phyloP scores from a whole-genome alignment of 352 stramenopile species.

The Phytophthora cactorum region DNA sequence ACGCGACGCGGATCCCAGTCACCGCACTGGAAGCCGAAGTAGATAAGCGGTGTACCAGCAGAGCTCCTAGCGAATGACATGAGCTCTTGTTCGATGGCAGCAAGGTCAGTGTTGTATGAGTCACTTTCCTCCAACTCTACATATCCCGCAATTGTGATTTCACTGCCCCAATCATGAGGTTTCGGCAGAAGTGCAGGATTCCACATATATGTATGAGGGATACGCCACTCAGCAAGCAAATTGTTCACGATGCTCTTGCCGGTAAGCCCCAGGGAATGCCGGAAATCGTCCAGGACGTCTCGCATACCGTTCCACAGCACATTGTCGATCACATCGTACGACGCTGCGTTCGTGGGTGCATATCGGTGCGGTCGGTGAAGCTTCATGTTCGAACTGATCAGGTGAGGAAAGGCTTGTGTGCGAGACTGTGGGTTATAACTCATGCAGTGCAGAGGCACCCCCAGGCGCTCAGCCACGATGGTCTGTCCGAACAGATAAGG shows the following conservation, averaged over 20 bases:
- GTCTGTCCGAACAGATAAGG: conserved; percentile 68
- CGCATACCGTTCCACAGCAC: conserved; percentile 55
- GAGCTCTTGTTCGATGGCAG: conserved; percentile 37
- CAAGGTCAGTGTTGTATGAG: conserved; percentile 18
- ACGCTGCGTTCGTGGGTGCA: conserved; percentile 49
- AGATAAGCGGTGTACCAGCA: conserved; percentile 44
- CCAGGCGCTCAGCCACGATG: conserved; percentile 71
- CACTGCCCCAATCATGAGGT: conserved; percentile 63
- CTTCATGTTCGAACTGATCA: conserved; percentile 54
- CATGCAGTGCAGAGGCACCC: conserved; percentile 77
- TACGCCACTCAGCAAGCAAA: conserved; percentile 51
- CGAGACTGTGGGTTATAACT: conserved; percentile 54
- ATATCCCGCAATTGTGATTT: conserved; percentile 65
- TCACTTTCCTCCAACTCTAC: conserved; percentile 43
- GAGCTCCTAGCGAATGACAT: conserved; percentile 15
- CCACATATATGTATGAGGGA: conserved; percentile 83
- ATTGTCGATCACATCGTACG: conserved; percentile 61
- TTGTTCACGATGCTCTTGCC: conserved; percentile 46
- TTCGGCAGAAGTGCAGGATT: conserved; percentile 61
- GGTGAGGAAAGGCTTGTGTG: conserved; percentile 66
- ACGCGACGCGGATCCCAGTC: conserved; percentile 49
- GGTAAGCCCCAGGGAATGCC: conserved; percentile 55
- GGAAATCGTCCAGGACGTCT: conserved; percentile 65
- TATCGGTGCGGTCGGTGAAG: conserved; percentile 55
- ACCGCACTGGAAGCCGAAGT: conserved; percentile 59